phyloP scores from a whole-genome alignment of 805 yeast genomes.

The Sporopachydermia quercuum region DNA sequence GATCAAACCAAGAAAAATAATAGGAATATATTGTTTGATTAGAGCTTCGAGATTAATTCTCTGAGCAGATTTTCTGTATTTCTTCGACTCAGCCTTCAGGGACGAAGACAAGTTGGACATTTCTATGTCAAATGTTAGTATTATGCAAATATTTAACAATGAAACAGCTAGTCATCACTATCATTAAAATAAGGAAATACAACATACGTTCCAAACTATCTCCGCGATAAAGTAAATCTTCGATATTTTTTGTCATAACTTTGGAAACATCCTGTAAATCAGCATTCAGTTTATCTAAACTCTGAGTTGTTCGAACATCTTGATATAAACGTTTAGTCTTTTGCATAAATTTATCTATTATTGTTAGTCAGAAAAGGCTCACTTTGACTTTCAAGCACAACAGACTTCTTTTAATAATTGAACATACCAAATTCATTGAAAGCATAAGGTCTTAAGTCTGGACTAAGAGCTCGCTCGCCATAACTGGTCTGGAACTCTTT shows the following conservation, averaged over 20 bases:
- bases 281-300: constrained; percentile 70
- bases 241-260: constrained; percentile 93
- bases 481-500: constrained; percentile 71
- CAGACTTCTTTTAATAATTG: too few relatives aligned
- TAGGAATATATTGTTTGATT: constrained; percentile 80
- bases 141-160: too few relatives aligned
- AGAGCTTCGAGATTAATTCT: constrained; percentile 82
- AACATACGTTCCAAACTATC: constrained; percentile 57
- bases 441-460: constrained; percentile 74
- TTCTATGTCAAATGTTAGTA: constrained; percentile 16
- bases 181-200: neutral
- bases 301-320: constrained; percentile 81
- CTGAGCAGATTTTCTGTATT: constrained; percentile 80
- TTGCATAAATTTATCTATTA: constrained; percentile 29
- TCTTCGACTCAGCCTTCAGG: constrained; percentile 68
- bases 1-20: constrained; percentile 51
- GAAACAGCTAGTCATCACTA: neutral
- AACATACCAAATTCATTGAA: constrained; percentile 77
- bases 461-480: constrained; percentile 41
- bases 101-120: constrained; percentile 80
- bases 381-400: too few relatives aligned
- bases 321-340: constrained; percentile 83
- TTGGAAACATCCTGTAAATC: constrained; percentile 89
- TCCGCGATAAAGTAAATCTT: constrained; percentile 87
- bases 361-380: too few relatives aligned